Base-by-base conservation (phyloP, 176 grass and related monocot species). In the Thinopyrum elongatum region DNA sequence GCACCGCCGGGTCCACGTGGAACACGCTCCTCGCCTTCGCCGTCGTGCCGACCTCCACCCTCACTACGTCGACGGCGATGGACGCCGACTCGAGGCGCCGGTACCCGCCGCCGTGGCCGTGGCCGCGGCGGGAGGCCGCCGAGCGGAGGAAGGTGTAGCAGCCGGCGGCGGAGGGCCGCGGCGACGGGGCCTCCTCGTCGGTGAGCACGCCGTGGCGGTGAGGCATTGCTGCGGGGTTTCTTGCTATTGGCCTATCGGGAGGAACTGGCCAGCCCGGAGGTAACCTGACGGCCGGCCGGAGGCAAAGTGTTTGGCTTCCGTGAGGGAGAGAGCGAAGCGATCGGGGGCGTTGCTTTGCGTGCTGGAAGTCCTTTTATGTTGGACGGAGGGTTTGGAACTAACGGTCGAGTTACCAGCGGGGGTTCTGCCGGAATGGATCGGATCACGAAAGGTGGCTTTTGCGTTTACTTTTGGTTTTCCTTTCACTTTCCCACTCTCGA, bases 31-130 rank as follows among this genome's bases (percentile, higher is more conserved):
- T 65, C 60, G 74, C 83, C 77, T 80, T 82, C 67, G 23, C 74
- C 82, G 65, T 61, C 77, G 80, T 70, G 79, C 93, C 90, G 7
- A 93, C 93, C 86, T 92, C 93, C 90, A 95, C 90, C 93, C 88
- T 89, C 88, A 91, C 93, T 36, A 17, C 70, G 55, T 58, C 57
- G 70, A 29, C 19, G 16, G 4, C 25, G 5, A 7, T 60, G 31
- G 78, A 46, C 63, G 63, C 72, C 29, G 72, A 47, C 36, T 77
- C 66, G 11, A 92, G 86, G 27, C 79, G 74, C 13, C 80, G 79
- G 90, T 92, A 92, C 21, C 90, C 84, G 70, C 79, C 41, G 7
- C 82, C 62, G n/a, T 26, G 67, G 19, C 65, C 10, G 27, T 53
- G 60, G 23, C 68, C 72, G 14, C 87, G 88, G 29, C 80, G 82